Conservation (phyloP, 768 basidiomycete genomes). For the Pulveroboletus sp. region DNA sequence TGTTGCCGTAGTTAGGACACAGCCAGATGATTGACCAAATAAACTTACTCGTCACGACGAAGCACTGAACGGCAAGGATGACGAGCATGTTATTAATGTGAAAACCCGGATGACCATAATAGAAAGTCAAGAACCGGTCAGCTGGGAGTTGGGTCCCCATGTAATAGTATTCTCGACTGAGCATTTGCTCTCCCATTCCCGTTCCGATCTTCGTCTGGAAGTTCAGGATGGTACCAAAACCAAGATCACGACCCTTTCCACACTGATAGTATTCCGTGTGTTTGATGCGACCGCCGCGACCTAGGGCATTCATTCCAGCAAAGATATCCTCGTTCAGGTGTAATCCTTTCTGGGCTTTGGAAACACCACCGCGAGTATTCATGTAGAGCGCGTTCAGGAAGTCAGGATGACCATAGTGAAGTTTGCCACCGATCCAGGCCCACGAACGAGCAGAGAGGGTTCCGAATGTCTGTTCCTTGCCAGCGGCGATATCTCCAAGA, state of each 20-base stretch:
- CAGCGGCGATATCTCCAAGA: conserved; percentile 95
- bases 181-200: conserved; percentile 99
- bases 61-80: conserved; percentile 93
- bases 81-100: conserved; percentile 99
- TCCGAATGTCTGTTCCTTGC: conserved; percentile 99
- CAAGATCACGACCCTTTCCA: conserved; percentile 97
- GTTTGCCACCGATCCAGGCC: conserved; percentile 97
- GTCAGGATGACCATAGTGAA: conserved; percentile 99
- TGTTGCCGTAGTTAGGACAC: conserved; percentile 30
- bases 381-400: conserved; percentile 97
- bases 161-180: conserved; percentile 98
- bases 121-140: conserved; percentile 98
- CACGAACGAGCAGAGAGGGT: conserved; percentile 93
- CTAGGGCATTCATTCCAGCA: conserved; percentile 97
- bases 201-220: conserved; percentile 99
- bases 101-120: conserved; percentile 99
- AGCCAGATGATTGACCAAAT: background rate
- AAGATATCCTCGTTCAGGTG: conserved; percentile 99
- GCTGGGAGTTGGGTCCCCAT: conserved; percentile 96
- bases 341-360: conserved; percentile 99
- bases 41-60: conserved; percentile 81
- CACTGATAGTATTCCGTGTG: conserved; percentile 99
- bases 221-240: conserved; percentile 97
- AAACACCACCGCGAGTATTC: conserved; percentile 96
- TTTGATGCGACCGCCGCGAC: conserved; percentile 95